Evolutionary conservation across 306 rosid genomes (phyloP).

Genomic region (barrel medic (Medicago truncatula)): MtrunA17r5.0-ANR NC_053046.1:32988501-32989000

Average conservation of each 20-base stretch:
- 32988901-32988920: too few relatives aligned
- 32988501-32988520: neutral
- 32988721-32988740: conserved; percentile 59
- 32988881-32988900: too few relatives aligned
- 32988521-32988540: neutral
- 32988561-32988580: neutral
- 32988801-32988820: conserved; percentile 20
- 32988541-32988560: neutral
- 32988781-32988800: conserved; percentile 83
- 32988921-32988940: too few relatives aligned
- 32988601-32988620: conserved; percentile 62
- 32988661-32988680: conserved; percentile 37
- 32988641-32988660: conserved; percentile 69
- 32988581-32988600: conserved; percentile 83
- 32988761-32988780: conserved; percentile 55
- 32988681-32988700: conserved; percentile 57
- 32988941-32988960: too few relatives aligned
- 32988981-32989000: too few relatives aligned
- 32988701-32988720: conserved; percentile 64
- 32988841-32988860: too few relatives aligned
- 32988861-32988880: too few relatives aligned
- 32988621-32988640: conserved; percentile 69
- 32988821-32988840: neutral
- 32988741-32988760: conserved; percentile 52
- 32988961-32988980: too few relatives aligned